Percentiles rank a stretch among this genome's conserved stretches.
phyloP scores from a whole-genome alignment of 169 alveolate species.

The Plasmodium vivax region DNA sequence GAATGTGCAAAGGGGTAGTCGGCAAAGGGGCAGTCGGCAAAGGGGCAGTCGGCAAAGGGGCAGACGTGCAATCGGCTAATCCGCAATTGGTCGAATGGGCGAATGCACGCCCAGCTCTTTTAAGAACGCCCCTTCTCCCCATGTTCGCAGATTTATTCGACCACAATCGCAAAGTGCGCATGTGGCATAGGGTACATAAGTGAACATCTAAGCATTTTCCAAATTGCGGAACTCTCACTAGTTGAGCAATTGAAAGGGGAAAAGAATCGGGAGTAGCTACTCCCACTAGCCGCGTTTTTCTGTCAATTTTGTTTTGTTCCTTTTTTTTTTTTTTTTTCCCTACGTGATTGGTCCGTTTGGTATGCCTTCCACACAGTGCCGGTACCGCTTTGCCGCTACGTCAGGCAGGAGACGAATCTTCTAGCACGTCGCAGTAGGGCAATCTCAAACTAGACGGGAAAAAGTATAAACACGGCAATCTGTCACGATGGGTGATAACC shows the following conservation, averaged over 20 bases:
- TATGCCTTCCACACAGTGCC: neutral
- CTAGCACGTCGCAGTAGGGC: neutral
- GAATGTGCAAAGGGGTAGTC: neutral
- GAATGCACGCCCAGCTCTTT: neutral
- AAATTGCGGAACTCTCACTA: neutral
- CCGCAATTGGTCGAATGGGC: neutral
- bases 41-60: neutral
- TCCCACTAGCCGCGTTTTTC: neutral
- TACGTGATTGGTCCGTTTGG: neutral
- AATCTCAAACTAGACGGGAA: neutral
- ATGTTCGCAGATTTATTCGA: neutral
- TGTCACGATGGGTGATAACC: slow-evolving; percentile 19
- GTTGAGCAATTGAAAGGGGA: neutral
- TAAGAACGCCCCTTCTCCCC: neutral
- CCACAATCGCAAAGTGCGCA: neutral
- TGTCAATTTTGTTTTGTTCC: neutral
- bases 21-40: neutral
- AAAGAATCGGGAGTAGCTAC: neutral
- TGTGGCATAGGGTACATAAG: neutral
- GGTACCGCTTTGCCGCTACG: neutral
- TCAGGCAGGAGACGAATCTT: neutral
- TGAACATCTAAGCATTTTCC: neutral
- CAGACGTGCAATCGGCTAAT: neutral
- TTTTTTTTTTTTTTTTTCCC: slow-evolving; percentile 14
- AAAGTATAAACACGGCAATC: neutral